A percentile compares a stretch with the other conserved stretches of the same genome.
Evolutionary conservation across 306 rosid species (phyloP).

Genomic region (Parietaria judaica): DNA sequence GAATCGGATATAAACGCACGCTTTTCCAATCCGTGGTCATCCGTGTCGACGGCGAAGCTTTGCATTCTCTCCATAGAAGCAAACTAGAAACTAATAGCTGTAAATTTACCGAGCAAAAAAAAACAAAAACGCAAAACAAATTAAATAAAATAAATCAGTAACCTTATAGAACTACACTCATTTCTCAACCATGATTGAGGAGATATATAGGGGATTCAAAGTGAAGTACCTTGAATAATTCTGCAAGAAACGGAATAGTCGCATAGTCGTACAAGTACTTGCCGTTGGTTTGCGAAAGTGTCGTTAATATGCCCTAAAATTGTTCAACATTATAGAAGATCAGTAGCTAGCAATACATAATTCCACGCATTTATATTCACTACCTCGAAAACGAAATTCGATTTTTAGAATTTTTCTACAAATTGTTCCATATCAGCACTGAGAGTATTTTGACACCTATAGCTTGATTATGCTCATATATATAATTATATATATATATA

Average conservation of each 20-base stretch:
- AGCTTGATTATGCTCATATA: neutral
- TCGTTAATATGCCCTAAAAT: conserved; percentile 73
- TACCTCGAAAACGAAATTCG: neutral
- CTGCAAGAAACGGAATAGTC: conserved; percentile 92
- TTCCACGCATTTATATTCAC: neutral
- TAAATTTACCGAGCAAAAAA: conserved; percentile 4
- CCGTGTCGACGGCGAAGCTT: conserved; percentile 47
- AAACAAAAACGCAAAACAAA: neutral
- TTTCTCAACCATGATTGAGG: neutral
- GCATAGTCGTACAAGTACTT: conserved; percentile 73
- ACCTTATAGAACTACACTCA: neutral
- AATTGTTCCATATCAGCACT: too few species aligned
- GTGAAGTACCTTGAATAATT: conserved; percentile 59
- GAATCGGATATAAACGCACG: conserved; percentile 63
- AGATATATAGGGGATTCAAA: neutral
- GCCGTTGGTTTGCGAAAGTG: conserved; percentile 80
- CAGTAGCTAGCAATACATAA: neutral
- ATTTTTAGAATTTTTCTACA: too few species aligned
- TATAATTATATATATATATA: too few species aligned
- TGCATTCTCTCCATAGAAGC: conserved; percentile 67
- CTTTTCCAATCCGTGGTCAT: conserved; percentile 88
- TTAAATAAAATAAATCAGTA: neutral
- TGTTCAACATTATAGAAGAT: neutral
- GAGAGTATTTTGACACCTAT: too few species aligned
- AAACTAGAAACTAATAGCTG: conserved; percentile 84